phyloP scores from a whole-genome alignment of 768 basidiomycete genomes.

The Mycena polygramma region DNA sequence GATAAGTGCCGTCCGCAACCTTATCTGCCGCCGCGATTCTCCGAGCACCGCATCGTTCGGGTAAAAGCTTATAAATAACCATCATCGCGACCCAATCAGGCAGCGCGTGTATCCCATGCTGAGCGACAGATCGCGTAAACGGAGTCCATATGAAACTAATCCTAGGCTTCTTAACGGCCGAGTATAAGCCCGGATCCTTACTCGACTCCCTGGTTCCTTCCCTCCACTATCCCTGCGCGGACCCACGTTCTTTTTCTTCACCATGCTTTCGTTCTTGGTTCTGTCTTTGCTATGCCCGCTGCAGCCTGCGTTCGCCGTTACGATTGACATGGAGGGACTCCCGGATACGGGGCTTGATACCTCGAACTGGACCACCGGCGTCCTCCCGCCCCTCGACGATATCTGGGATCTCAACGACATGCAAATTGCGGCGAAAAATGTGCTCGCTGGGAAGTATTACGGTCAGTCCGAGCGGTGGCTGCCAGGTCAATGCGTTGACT shows the following conservation, averaged over 20 bases:
- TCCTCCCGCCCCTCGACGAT: conserved; percentile 40
- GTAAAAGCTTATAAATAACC: background rate
- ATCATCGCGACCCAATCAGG: background rate
- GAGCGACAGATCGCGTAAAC: no score
- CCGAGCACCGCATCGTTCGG: background rate
- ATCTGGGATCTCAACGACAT: conserved; percentile 44
- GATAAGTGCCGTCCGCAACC: no score
- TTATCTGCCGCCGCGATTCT: no score
- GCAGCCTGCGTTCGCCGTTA: conserved; percentile 24
- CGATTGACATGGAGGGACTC: conserved; percentile 45
- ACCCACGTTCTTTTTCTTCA: background rate
- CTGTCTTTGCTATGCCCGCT: conserved; percentile 25
- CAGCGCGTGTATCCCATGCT: background rate
- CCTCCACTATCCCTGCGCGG: background rate
- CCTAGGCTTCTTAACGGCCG: background rate
- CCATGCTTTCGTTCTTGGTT: conserved; percentile 19
- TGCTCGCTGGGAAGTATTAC: conserved; percentile 36
- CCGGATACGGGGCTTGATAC: conserved; percentile 46
- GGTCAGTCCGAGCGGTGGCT: conserved; percentile 28
- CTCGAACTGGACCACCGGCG: conserved; percentile 39
- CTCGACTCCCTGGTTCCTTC: background rate
- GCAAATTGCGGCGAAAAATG: conserved; percentile 45
- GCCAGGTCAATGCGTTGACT: background rate
- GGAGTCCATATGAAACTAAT: background rate
- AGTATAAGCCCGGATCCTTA: background rate